phyloP scores from a whole-genome alignment of 164 flowering plant species.

The Magnolia kwangsiensis region DNA sequence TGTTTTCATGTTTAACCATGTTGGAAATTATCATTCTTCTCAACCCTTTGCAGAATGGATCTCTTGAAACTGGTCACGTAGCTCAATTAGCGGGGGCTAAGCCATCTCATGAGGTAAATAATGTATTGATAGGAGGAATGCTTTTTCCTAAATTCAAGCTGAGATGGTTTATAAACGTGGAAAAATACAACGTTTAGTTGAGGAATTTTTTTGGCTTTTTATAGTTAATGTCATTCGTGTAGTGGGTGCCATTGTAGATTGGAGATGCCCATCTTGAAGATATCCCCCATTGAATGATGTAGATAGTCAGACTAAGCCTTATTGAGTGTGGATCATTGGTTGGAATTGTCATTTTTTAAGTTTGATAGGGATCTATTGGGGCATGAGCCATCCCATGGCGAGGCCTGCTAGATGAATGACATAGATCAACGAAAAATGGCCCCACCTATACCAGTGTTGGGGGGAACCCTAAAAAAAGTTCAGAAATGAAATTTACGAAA shows the following conservation, averaged over 20 bases:
- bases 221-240: not conserved
- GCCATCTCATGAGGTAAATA: not conserved
- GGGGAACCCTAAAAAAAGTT: no score
- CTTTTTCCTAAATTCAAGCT: not conserved
- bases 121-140: not conserved
- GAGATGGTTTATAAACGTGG: not conserved
- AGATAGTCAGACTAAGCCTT: not conserved
- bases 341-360: not conserved
- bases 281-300: not conserved
- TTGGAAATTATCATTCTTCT: not conserved
- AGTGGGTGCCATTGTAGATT: not conserved
- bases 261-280: no score
- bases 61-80: not conserved
- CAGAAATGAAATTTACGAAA: no score
- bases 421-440: no score
- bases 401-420: not conserved
- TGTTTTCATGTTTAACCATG: not conserved
- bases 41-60: constrained; percentile 2
- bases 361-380: not conserved
- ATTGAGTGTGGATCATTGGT: not conserved
- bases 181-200: not conserved
- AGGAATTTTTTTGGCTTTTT: not conserved
- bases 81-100: not conserved
- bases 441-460: no score
- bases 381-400: not conserved